Base-by-base conservation (phyloP, 495 filamentous ascomycete genomes). In the Platismatia glauca region DNA sequence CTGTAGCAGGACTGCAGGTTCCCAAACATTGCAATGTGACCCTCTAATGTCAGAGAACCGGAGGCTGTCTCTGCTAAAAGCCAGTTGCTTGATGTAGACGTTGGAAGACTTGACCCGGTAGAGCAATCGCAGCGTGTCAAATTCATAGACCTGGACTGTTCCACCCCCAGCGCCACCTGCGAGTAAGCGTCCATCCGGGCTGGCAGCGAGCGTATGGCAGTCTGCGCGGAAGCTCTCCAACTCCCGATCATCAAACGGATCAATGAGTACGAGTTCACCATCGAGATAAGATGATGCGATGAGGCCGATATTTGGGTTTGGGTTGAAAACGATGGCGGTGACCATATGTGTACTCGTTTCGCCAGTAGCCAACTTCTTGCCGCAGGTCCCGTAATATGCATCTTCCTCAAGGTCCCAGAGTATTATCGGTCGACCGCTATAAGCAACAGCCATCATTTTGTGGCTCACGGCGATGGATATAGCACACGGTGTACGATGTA, bases 21-120 rank as follows among this genome's bases (percentile, higher is more conserved):
- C 68, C 74, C 73, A 76, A 24, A 75, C 62, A 39, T 66, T 73
- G 57, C 67, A 73, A 50, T 73, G 68, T 3, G 63, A 58, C 3
- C 72, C 72, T 60, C 72, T 55, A 43, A 74, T 70, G 31, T 55
- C 52, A 55, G 55, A 24, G 11, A 64, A 68, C 68, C 8, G 71
- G 68, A 60, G 71, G 72, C 69, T 58, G 38, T 71, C 68, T 44
- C 34, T 67, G 43, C 63, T 71, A 58, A 76, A 76, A 9, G 69
- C 68, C 33, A 76, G 24, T 15, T 64, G 55, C 44, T 65, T 69
- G 59, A 76, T 68, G 38, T 41, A 41, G 31, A 50, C 57, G 16
- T 71, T 57, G 16, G 59, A 59, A 11, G 69, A 64, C 7, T 64
- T 71, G 43, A 73, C 60, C 35, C 64, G 65, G 58, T 71, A 74